Conservation (phyloP, 2,329 filamentous ascomycete species). For the Epichloe festucae region DNA sequence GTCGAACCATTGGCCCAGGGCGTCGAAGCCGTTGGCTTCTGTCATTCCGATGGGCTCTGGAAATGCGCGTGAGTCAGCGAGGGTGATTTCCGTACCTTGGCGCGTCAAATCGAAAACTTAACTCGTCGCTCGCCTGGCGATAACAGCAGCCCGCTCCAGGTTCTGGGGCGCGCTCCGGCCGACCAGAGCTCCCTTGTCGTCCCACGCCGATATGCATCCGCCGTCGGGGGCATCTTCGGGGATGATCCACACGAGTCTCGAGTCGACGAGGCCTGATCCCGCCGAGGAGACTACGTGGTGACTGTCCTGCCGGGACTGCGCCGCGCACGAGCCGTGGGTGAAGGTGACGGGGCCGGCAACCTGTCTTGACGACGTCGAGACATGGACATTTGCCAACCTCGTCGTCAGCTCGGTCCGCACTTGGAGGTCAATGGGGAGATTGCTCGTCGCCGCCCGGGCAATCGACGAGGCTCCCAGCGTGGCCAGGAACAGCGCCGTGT, state of each 20-base stretch:
- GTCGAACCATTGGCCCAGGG: slow-evolving; percentile 50
- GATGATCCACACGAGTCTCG: slow-evolving; percentile 6
- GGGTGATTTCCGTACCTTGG: no score
- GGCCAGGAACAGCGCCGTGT: not conserved
- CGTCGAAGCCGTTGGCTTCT: slow-evolving; percentile 33
- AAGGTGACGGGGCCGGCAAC: slow-evolving; percentile 8
- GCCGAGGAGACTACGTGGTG: slow-evolving; percentile 10
- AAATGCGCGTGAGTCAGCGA: no score
- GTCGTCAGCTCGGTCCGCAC: slow-evolving; percentile 19
- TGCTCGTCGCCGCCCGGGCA: not conserved
- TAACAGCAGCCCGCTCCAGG: slow-evolving; percentile 8
- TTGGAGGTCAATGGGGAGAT: slow-evolving; percentile 20
- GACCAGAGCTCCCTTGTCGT: slow-evolving; percentile 15
- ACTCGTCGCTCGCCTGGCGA: slow-evolving; percentile 6
- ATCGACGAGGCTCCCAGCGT: not conserved
- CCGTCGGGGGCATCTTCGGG: slow-evolving; percentile 13
- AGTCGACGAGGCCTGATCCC: not conserved
- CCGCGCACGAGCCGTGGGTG: slow-evolving; percentile 11
- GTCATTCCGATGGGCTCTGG: slow-evolving; percentile 30
- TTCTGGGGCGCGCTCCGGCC: slow-evolving; percentile 23
- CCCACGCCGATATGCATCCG: slow-evolving; percentile 30
- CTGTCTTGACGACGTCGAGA: slow-evolving; percentile 7
- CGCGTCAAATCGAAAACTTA: not conserved
- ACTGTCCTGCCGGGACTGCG: slow-evolving; percentile 7
- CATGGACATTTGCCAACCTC: slow-evolving; percentile 21